phyloP scores from a whole-genome alignment of 441 rosid species.

The Hura crepitans region DNA sequence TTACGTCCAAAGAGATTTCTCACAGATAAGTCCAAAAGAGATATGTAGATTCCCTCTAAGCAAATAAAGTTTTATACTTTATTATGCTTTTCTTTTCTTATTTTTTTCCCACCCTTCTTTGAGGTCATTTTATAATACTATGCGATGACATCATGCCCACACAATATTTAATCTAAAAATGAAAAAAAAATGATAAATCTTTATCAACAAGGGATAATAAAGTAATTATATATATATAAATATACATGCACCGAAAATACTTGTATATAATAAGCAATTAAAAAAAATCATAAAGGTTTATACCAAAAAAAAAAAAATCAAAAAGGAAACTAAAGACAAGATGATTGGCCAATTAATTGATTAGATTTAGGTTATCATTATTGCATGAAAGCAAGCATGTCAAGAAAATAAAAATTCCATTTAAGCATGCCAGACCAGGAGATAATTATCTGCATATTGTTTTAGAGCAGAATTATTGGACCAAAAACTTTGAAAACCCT shows the following conservation, averaged over 20 bases:
- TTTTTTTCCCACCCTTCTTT: neutral
- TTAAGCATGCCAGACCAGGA: conserved; percentile 3
- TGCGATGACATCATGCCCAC: conserved; percentile 14
- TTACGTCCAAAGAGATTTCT: conserved; percentile 23
- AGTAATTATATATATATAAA: too few species aligned
- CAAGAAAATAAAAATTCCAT: neutral
- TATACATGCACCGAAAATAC: too few species aligned
- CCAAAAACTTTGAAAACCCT: neutral
- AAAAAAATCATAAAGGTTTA: too few species aligned
- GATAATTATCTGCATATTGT: neutral
- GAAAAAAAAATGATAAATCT: too few species aligned
- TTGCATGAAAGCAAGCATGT: neutral
- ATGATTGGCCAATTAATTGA: neutral
- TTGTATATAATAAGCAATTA: too few species aligned
- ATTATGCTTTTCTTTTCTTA: conserved; percentile 1
- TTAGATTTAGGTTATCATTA: neutral
- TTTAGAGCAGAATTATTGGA: neutral
- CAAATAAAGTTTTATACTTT: conserved; percentile 20
- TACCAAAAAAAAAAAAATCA: too few species aligned
- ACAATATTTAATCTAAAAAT: neutral
- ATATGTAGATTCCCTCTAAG: conserved; percentile 22
- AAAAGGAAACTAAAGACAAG: neutral
- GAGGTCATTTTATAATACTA: neutral
- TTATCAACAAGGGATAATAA: too few species aligned
- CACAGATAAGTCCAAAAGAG: conserved; percentile 18